Evolutionary conservation across 805 yeast genomes (phyloP), one percentile per base, ranked within the genome.

Genomic region (Saccharomycopsis olivae): DNA sequence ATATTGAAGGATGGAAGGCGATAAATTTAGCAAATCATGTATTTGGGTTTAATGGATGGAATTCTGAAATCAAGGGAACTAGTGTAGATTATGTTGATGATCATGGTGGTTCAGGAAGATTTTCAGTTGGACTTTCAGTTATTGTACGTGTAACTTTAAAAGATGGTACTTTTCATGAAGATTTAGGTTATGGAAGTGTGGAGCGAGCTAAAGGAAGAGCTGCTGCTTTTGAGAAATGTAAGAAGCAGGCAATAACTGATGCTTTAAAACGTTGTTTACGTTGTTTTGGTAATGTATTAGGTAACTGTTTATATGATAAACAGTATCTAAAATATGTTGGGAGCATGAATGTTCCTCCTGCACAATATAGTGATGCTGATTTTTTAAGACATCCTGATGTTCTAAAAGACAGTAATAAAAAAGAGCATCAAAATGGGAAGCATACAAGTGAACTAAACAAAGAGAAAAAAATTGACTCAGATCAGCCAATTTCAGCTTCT

Each of bases 1-100:
- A 83, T 51, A 68, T 83, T 30, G 92, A 82, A 57, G 94, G 94
- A 1, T 82, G 89, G 87, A 78, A 74, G 53, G 89, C 84, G 2
- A 69, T 83, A 29, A 79, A 79, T 52, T 57, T 83, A 35, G 94
- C 94, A 11, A 83, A 83, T 52, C 80, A 78, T 50, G 75, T 83
- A 3, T 82, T 83, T 65, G 94, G 94, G 0, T 82, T 78, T 50
- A 76, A 81, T 52, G 92, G 92, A 1, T 83, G 94, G 94, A 66
- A 69, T 48, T 75, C 87, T 0, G 89, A 82, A 50, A 69, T 83
- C 4, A 71, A 73, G 44, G 66, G 65, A 32, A 69, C 76, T 13
- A 75, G 70, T 21, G 79, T 82, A 14, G 94, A 83, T 54, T 83
- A 70, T 50, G 61, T 80, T 34, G 94, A 83, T 51, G 47, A 42